phyloP scores from a whole-genome alignment of 192 early-diverging fungal species.

The Linnemannia elongata region DNA sequence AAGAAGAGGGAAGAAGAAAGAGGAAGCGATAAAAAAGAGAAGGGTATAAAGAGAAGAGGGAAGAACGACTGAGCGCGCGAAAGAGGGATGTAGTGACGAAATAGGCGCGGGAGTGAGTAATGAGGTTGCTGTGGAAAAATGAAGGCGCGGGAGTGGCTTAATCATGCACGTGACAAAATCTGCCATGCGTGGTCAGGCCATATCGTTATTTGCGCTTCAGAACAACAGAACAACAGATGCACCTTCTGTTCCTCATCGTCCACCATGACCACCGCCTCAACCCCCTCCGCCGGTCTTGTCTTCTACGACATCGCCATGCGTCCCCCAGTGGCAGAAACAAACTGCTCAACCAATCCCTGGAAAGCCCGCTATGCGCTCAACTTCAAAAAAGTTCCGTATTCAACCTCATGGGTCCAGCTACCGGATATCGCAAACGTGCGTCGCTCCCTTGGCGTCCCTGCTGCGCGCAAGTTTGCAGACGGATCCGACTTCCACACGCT shows the following conservation, averaged over 20 bases:
- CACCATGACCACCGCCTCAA: constrained; percentile 40
- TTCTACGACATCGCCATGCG: constrained; percentile 56
- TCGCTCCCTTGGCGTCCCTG: constrained; percentile 34
- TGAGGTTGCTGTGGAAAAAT: too few species aligned
- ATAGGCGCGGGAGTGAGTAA: too few species aligned
- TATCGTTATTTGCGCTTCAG: too few species aligned
- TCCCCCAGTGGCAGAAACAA: constrained; percentile 18
- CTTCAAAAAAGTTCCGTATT: constrained; percentile 51
- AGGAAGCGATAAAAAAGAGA: too few species aligned
- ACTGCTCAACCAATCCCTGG: constrained; percentile 43
- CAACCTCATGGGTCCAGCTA: constrained; percentile 44
- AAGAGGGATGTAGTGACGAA: too few species aligned
- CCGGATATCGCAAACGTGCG: constrained; percentile 46
- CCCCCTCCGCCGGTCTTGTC: constrained; percentile 33
- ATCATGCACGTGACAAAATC: too few species aligned
- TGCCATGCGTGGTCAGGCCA: too few species aligned
- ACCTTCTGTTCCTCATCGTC: constrained; percentile 23
- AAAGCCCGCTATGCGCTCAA: constrained; percentile 49
- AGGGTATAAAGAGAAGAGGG: too few species aligned
- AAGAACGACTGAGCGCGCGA: too few species aligned
- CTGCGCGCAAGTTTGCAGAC: constrained; percentile 43
- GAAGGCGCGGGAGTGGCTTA: too few species aligned
- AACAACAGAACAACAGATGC: background rate
- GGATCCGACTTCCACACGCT: constrained; percentile 44
- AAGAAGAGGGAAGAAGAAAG: too few species aligned